phyloP scores from a whole-genome alignment of 345 rosid species.

The Populus ilicifolia region DNA sequence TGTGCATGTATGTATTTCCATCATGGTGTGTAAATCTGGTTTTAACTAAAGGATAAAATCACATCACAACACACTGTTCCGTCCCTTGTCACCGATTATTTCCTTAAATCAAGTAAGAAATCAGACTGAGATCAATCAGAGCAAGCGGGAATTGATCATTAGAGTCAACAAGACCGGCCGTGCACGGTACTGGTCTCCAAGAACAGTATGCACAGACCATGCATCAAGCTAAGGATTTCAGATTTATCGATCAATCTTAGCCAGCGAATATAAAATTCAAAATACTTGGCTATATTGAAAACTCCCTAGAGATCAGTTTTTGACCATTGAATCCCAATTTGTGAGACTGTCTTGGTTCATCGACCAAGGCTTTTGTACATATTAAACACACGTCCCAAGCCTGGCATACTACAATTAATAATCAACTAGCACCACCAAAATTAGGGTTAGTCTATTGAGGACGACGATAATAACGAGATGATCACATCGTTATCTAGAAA shows the following conservation, averaged over 20 bases:
- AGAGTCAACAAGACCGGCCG: too few species aligned
- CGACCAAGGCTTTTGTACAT: background rate
- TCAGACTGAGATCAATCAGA: background rate
- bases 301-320: background rate
- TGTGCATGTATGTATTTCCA: too few species aligned
- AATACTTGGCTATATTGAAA: constrained; percentile 2
- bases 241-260: too few species aligned
- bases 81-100: too few species aligned
- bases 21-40: too few species aligned
- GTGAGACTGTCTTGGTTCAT: background rate
- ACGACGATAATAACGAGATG: background rate
- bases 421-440: background rate
- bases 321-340: constrained; percentile 19
- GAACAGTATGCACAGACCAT: too few species aligned
- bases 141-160: too few species aligned
- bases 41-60: too few species aligned
- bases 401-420: background rate
- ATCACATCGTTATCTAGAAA: background rate
- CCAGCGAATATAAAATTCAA: constrained; percentile 10
- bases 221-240: too few species aligned
- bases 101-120: background rate
- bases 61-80: too few species aligned
- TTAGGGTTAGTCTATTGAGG: background rate
- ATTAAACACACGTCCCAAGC: background rate
- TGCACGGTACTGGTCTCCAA: too few species aligned